phyloP scores from a whole-genome alignment of 2,329 filamentous ascomycete species.

The Alternaria longipes region DNA sequence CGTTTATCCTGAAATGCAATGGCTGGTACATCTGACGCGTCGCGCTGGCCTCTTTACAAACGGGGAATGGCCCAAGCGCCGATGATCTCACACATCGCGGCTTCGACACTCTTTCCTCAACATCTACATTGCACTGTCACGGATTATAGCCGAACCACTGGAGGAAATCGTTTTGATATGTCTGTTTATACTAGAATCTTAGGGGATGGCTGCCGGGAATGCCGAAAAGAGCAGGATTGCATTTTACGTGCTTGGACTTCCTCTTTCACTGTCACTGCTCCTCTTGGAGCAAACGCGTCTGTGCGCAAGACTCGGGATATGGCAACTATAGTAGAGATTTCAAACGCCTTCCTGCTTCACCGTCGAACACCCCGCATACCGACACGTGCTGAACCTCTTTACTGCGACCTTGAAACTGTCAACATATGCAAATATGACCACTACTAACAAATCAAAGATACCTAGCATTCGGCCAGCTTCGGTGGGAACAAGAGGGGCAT shows the following conservation, averaged over 20 bases:
- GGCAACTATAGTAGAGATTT: slow-evolving; percentile 6
- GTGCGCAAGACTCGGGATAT: slow-evolving; percentile 4
- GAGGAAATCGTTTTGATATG: fast-evolving
- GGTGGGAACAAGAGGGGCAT: slow-evolving; percentile 23
- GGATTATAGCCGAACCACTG: background rate
- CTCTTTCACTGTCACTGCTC: slow-evolving; percentile 22
- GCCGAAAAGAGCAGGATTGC: background rate
- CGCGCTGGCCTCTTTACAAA: slow-evolving; percentile 26
- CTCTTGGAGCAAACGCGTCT: background rate
- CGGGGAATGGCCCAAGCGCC: slow-evolving; percentile 14
- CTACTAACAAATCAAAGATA: slow-evolving; percentile 19
- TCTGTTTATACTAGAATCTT: fast-evolving
- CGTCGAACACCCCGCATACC: background rate
- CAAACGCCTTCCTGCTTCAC: background rate
- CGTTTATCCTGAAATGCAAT: slow-evolving; percentile 16
- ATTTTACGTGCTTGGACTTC: slow-evolving; percentile 5
- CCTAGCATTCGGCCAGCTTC: slow-evolving; percentile 8
- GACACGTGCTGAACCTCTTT: slow-evolving; percentile 2
- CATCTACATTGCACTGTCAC: background rate
- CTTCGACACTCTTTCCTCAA: background rate
- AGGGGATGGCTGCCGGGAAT: background rate
- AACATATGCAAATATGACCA: slow-evolving; percentile 14
- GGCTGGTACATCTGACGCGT: slow-evolving; percentile 25
- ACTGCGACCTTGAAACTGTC: background rate
- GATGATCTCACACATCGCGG: slow-evolving; percentile 20